A percentile compares a stretch with the other conserved stretches of the same genome.
These are phyloP conservation scores for Boletus bicolor DNA, from an alignment of 768 basidiomycete genomes.

Conservation along the genomic window DNA sequence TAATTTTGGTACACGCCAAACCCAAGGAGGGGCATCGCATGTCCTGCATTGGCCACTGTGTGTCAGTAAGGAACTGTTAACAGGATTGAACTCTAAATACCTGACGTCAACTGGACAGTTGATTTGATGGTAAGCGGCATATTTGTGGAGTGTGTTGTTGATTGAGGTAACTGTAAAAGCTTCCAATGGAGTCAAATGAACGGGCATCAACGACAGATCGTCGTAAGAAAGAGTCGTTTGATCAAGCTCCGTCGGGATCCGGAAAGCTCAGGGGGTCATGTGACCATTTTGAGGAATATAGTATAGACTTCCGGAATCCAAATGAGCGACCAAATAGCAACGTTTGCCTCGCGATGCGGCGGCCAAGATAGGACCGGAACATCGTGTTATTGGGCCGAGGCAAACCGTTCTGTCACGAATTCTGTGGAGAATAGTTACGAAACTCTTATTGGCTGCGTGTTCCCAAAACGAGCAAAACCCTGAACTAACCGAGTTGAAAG, in stretches of 20 bases:
- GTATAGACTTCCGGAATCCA: background rate
- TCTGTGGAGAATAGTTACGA: conserved; percentile 7
- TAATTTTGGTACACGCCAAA: conserved; percentile 73
- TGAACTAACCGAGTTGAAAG: too few relatives aligned
- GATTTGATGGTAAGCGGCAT: conserved; percentile 33
- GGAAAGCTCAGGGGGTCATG: conserved; percentile 1
- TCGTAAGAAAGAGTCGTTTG: background rate
- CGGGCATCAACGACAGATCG: conserved; percentile 2
- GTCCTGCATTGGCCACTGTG: conserved; percentile 34
- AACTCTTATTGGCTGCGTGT: background rate
- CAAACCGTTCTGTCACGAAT: background rate
- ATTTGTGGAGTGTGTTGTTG: background rate
- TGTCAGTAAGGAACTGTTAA: background rate
- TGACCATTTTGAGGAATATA: background rate
- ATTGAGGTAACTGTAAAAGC: conserved; percentile 14
- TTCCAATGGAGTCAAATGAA: conserved; percentile 5
- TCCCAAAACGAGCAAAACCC: too few relatives aligned
- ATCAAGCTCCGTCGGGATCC: conserved; percentile 2
- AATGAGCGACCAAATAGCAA: background rate
- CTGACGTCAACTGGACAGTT: conserved; percentile 34
- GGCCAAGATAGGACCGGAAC: background rate
- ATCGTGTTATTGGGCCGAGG: conserved; percentile 1
- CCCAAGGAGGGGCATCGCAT: conserved; percentile 61
- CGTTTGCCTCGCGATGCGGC: background rate
- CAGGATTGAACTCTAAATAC: conserved; percentile 23